Base-by-base conservation (phyloP, 1,284 basidiomycete genomes). In the Moniliophthora roreri region DNA sequence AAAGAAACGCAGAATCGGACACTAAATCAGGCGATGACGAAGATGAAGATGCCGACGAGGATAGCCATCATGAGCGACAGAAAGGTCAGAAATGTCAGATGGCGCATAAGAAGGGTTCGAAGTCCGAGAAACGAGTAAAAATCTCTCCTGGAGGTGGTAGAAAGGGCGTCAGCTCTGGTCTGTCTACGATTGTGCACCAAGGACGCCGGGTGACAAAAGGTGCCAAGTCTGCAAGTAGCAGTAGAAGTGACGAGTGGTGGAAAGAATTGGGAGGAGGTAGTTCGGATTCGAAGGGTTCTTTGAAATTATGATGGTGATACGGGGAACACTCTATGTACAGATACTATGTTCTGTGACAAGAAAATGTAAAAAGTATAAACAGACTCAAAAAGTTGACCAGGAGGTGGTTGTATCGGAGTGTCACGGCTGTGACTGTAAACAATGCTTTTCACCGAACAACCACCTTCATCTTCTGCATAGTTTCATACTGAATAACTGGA, bases 161-260 rank as follows among this genome's bases (percentile, higher is more conserved):
- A 53, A 87, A 84, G 60, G 85, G 87, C 8, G 73, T 91, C 18
- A 89, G 85, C 56, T 87, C 84, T 0, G 89, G 89, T 1, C 64
- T 91, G 50, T 84, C 84, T n/a, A 84, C 82, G 0, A 68, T 90
- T 41, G 71, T 84, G 8, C 74, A 67, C 59, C 40, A 57, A 45
- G 2, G 62, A 57, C 2, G 53, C 13, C 35, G 48, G 23, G 18
- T 50, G 39, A 58, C 49, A 51, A 51, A 48, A 15, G 50, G 53
- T 28, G 52, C 48, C 41, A 26, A 28, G 35, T 34, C 41, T 21
- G 54, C n/a, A n/a, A n/a, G 51, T 16, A 37, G 53, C n/a, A 28
- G 54, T 13, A 46, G 44, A 28, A 16, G 44, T 9, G 24, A 9
- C 11, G 15, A 46, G 6, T 46, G n/a, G 23, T 28, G 39, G 39